These are phyloP conservation scores for Suillus weaverae DNA, from an alignment of 768 basidiomycete species.

Conservation along the genomic window DNA sequence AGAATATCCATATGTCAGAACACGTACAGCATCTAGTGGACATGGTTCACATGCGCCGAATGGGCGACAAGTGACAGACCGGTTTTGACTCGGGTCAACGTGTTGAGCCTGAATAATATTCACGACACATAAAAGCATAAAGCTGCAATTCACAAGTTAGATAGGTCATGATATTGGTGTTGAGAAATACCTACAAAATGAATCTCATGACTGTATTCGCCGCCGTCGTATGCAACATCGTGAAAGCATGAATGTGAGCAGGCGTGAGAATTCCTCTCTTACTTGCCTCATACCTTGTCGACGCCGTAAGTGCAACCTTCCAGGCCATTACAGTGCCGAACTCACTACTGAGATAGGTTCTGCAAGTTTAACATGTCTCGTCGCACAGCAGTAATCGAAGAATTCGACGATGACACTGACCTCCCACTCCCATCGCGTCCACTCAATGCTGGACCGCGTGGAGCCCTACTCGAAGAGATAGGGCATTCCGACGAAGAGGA, in stretches of 20 bases:
- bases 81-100: conserved; percentile 12
- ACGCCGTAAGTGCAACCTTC: conserved; percentile 2
- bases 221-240: conserved; percentile 8
- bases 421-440: conserved; percentile 72
- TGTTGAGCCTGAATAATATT: conserved; percentile 11
- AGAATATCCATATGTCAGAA: conserved; percentile 7
- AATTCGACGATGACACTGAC: conserved; percentile 95
- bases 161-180: not conserved
- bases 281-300: not conserved
- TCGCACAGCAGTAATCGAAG: conserved; percentile 64
- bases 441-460: conserved; percentile 63
- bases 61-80: conserved; percentile 45
- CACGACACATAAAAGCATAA: conserved; percentile 14
- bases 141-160: conserved; percentile 6
- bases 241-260: conserved; percentile 13
- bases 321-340: not conserved
- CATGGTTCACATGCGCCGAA: conserved; percentile 64
- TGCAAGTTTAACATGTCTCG: conserved; percentile 57
- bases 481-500: conserved; percentile 52
- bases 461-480: conserved; percentile 81
- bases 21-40: conserved; percentile 60
- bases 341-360: not conserved
- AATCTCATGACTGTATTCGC: conserved; percentile 14
- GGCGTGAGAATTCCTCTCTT: conserved; percentile 26
- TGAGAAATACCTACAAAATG: conserved; percentile 12